These are phyloP conservation scores for Kwoniella sp. DNA, from an alignment of 768 basidiomycete species.

Conservation along the genomic window DNA sequence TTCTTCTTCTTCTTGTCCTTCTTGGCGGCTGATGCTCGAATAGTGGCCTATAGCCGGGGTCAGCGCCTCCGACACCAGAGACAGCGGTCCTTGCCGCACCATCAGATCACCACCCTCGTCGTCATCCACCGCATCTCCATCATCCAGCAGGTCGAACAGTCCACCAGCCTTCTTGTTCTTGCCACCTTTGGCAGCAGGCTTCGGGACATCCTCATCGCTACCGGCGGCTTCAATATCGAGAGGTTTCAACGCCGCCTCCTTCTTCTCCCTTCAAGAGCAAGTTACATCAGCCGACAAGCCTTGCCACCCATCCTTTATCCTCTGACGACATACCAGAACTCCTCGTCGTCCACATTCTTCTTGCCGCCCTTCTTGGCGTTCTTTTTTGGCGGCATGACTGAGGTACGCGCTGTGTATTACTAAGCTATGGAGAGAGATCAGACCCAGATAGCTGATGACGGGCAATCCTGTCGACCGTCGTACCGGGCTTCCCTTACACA, in stretches of 20 bases:
- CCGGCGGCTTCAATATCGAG: slow-evolving; percentile 7
- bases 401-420: too few species aligned
- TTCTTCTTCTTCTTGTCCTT: slow-evolving; percentile 45
- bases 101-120: slow-evolving; percentile 49
- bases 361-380: slow-evolving; percentile 82
- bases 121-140: slow-evolving; percentile 21
- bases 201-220: slow-evolving; percentile 25
- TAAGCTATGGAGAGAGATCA: too few species aligned
- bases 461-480: too few species aligned
- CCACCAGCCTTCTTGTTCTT: slow-evolving; percentile 23
- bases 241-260: slow-evolving; percentile 38
- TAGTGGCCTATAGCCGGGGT: slow-evolving; percentile 21
- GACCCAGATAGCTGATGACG: too few species aligned
- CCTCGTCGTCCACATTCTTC: slow-evolving; percentile 68
- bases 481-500: too few species aligned
- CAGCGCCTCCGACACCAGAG: background rate
- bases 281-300: too few species aligned
- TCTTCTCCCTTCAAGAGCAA: slow-evolving; percentile 34
- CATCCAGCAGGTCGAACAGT: slow-evolving; percentile 30
- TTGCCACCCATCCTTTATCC: background rate
- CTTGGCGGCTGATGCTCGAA: slow-evolving; percentile 21
- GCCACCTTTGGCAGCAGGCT: slow-evolving; percentile 16
- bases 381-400: slow-evolving; percentile 67
- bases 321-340: slow-evolving; percentile 61
- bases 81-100: slow-evolving; percentile 19